Evolutionary conservation across 345 rosid genomes (phyloP).

Genomic region (Luvunga scandens): DNA sequence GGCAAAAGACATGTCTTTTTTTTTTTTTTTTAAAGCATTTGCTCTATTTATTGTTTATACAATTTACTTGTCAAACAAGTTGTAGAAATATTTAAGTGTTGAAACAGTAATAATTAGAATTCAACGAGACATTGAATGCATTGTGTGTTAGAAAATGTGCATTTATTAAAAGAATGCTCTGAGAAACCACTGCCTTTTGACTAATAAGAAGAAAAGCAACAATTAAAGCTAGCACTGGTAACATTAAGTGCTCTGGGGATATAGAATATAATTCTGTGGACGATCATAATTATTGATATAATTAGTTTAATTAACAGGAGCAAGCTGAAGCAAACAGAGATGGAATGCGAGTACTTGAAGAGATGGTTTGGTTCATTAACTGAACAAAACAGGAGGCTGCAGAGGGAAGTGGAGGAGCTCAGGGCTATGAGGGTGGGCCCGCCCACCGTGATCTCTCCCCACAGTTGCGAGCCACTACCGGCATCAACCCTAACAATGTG

Average conservation of each 20-base stretch:
- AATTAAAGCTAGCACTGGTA: neutral
- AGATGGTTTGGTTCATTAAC: conserved; percentile 91
- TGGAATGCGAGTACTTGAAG: conserved; percentile 91
- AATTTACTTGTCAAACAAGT: neutral
- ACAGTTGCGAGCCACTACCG: conserved; percentile 47
- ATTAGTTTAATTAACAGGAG: conserved; percentile 43
- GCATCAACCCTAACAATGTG: conserved; percentile 88
- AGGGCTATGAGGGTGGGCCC: conserved; percentile 77
- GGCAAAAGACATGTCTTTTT: neutral
- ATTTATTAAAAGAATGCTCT: conserved; percentile 11
- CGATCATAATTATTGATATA: neutral
- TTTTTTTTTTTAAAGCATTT: neutral
- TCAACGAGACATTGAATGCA: conserved; percentile 12
- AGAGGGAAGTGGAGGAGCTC: conserved; percentile 89
- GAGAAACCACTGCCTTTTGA: neutral
- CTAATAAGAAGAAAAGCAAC: neutral
- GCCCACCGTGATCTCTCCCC: conserved; percentile 52
- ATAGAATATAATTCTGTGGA: neutral
- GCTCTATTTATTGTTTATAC: neutral
- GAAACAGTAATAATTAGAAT: conserved; percentile 6
- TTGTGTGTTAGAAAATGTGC: neutral
- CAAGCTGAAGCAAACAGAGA: conserved; percentile 93
- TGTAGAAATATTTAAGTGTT: neutral
- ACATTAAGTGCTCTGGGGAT: neutral
- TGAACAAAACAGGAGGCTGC: conserved; percentile 87